Percentiles rank a stretch among this genome's conserved stretches.
Evolutionary conservation across 106 monocot genomes (phyloP).

Genomic region (Dioscorea dumetorum): DNA sequence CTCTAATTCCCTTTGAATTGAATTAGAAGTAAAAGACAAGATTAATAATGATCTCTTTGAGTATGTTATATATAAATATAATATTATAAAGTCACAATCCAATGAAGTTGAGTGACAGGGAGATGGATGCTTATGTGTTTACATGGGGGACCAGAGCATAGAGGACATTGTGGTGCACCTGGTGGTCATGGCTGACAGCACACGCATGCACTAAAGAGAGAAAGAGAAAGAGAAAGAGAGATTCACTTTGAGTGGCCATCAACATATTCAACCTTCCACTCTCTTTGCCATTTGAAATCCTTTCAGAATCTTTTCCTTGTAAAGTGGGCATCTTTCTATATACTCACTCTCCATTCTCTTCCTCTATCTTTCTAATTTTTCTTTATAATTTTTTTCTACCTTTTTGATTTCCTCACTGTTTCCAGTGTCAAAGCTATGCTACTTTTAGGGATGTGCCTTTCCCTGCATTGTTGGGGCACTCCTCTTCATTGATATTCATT

Average conservation of each 20-base stretch:
- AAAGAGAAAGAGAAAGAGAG: background rate
- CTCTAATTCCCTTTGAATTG: too few species aligned
- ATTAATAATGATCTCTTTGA: background rate
- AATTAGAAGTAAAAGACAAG: too few species aligned
- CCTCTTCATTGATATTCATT: background rate
- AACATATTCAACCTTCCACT: constrained; percentile 13
- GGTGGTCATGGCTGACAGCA: constrained; percentile 4
- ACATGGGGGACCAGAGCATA: background rate
- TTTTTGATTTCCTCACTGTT: background rate
- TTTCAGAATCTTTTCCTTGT: constrained; percentile 16
- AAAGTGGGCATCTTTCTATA: constrained; percentile 4
- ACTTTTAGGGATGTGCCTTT: background rate
- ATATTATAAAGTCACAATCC: background rate
- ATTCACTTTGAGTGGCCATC: background rate
- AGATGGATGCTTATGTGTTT: background rate
- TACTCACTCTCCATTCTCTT: background rate
- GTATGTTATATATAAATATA: background rate
- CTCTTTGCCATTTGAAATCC: constrained; percentile 4
- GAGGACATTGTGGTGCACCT: background rate
- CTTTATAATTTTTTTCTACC: background rate
- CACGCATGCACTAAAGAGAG: background rate
- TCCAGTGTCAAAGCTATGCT: background rate
- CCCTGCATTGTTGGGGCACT: background rate
- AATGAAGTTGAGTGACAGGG: background rate
- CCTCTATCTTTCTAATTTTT: background rate